These are phyloP conservation scores for Lecanicillium sp. DNA, from an alignment of 2,329 filamentous ascomycete species.

Conservation along the genomic window DNA sequence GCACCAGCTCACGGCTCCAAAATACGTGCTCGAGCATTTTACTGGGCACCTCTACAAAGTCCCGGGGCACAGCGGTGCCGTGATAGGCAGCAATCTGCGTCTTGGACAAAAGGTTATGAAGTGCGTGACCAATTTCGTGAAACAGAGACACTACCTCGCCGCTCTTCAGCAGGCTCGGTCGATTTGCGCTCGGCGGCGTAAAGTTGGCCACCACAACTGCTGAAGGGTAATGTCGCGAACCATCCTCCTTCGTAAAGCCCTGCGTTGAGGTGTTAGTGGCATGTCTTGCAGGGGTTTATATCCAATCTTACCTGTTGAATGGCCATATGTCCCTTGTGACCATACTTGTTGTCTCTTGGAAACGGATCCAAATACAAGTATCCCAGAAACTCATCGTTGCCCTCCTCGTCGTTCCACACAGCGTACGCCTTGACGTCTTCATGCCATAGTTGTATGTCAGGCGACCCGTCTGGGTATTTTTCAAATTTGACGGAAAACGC, in stretches of 20 bases:
- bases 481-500: conserved; percentile 64
- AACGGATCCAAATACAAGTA: conserved; percentile 72
- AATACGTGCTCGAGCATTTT: conserved; percentile 64
- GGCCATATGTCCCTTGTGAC: conserved; percentile 73
- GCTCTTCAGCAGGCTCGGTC: conserved; percentile 66
- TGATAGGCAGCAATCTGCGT: conserved; percentile 53
- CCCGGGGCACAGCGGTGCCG: conserved; percentile 50
- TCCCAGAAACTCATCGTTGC: conserved; percentile 61
- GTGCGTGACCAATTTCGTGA: conserved; percentile 61
- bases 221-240: conserved; percentile 62
- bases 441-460: no score
- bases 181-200: conserved; percentile 62
- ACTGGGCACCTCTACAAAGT: conserved; percentile 57
- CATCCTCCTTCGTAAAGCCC: conserved; percentile 54
- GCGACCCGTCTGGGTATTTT: no score
- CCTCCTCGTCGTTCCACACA: conserved; percentile 65
- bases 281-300: no score
- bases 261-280: conserved; percentile 32
- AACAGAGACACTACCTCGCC: conserved; percentile 70
- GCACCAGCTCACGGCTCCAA: conserved; percentile 52
- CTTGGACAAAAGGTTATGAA: conserved; percentile 51
- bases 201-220: conserved; percentile 73
- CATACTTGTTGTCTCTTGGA: conserved; percentile 67
- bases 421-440: conserved; percentile 66
- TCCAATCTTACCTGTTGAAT: no score